Evolutionary conservation across 441 rosid genomes (phyloP), one percentile per base, ranked within the genome.

Genomic region (Daphne laureola): DNA sequence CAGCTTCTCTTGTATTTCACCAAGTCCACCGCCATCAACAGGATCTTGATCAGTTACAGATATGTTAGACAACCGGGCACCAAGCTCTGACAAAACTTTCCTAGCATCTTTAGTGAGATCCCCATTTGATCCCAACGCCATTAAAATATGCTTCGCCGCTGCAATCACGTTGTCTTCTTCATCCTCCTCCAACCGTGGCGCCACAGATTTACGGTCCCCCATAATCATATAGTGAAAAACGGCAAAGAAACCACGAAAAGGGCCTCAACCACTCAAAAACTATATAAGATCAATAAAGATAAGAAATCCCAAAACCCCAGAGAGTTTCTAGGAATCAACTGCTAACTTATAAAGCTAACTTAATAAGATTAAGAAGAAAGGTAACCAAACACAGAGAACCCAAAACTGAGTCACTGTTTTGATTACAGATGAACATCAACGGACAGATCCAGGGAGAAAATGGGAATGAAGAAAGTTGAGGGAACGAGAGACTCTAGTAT

Each of bases 161-260:
- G 78, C 80, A 73, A 86, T 77, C 65, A 92, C 62, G 47, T 78
- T 70, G 14, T 80, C 92, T 54, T 86, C 92, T 57, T 72, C 80
- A 57, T 77, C 86, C 49, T 72, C 80, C 58, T 77, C 86, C 49
- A 55, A 25, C 43, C 63, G 73, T 11, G 75, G 63, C 51, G 43
- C 14, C 51, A 51, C 9, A 13, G 64, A 36, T 45, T 72, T 72
- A 65, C 31, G 66, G 51, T 76, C 90, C 43, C 62, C 83, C 93
- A 76, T 90, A 27, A 66, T 67, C 57, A 64, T 17, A 58, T 62
- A 43, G 42, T 23, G 5, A 46, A 38, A 53, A n/a, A n/a, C n/a
- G 42, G 53, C 41, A 40, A 61, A 17, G 44, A 35, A 27, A 6
- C 36, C 57, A 36, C 38, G 58, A 51, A 38, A n/a, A 14, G 3